These are phyloP conservation scores for Phascolomyces articulosus DNA, from an alignment of 371 early-diverging fungal species.

Conservation along the genomic window DNA sequence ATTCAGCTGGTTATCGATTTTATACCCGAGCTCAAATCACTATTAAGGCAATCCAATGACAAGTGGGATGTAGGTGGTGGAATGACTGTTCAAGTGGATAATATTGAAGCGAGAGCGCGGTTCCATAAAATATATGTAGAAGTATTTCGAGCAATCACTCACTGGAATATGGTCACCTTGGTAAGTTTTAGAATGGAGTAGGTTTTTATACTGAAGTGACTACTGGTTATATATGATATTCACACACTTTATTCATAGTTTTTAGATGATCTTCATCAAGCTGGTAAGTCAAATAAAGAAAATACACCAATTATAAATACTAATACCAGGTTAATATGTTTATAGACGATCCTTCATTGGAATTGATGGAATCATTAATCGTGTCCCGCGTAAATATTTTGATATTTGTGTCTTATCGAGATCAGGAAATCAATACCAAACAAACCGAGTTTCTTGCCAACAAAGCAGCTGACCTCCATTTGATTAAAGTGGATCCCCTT, in stretches of 20 bases:
- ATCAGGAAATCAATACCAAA: constrained; percentile 28
- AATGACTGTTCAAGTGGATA: constrained; percentile 27
- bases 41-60: constrained; percentile 17
- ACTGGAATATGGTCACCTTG: constrained; percentile 46
- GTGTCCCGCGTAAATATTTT: constrained; percentile 32
- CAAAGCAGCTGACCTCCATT: constrained; percentile 32
- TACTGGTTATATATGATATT: neutral
- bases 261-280: constrained; percentile 48
- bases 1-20: constrained; percentile 34
- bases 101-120: constrained; percentile 40
- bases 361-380: constrained; percentile 41
- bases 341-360: constrained; percentile 44
- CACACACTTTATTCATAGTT: constrained; percentile 19
- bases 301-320: too few species aligned
- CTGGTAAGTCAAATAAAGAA: constrained; percentile 28
- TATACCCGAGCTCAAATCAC: constrained; percentile 42
- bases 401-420: constrained; percentile 39
- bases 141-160: constrained; percentile 40
- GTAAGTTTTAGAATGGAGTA: constrained; percentile 29
- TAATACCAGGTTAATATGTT: too few species aligned
- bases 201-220: too few species aligned
- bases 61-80: constrained; percentile 7
- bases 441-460: constrained; percentile 18
- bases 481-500: constrained; percentile 29
- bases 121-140: constrained; percentile 47